Percentiles rank a stretch among this genome's conserved stretches.
These are phyloP conservation scores for Phalaenopsis equestris DNA, from an alignment of 106 monocot species.

Conservation along the genomic window DNA sequence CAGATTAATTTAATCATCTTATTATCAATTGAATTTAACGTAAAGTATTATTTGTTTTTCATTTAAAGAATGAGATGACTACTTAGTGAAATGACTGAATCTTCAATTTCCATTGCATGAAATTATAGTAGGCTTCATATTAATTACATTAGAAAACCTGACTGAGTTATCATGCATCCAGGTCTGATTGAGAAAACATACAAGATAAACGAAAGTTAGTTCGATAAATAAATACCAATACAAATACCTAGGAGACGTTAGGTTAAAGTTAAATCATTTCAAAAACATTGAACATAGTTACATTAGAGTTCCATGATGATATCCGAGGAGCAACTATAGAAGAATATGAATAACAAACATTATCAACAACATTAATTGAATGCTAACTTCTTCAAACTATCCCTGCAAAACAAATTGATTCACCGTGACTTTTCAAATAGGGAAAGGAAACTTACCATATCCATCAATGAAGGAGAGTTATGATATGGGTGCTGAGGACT, in stretches of 20 bases:
- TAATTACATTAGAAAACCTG: too few species aligned
- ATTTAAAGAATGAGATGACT: too few species aligned
- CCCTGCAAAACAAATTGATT: background rate
- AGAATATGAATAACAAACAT: background rate
- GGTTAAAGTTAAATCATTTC: background rate
- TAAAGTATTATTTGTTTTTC: too few species aligned
- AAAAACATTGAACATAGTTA: background rate
- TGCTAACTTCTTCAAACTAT: too few species aligned
- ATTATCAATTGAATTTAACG: too few species aligned
- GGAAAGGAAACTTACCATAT: background rate
- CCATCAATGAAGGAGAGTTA: background rate
- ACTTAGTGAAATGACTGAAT: too few species aligned
- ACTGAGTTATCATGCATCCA: too few species aligned
- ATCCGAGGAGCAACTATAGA: background rate
- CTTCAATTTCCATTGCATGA: too few species aligned
- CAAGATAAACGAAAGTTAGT: background rate
- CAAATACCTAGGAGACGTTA: background rate
- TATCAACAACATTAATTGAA: background rate
- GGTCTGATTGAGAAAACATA: background rate
- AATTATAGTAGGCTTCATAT: too few species aligned
- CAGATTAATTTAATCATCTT: too few species aligned
- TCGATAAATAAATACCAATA: background rate
- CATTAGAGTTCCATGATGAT: background rate
- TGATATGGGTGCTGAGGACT: background rate
- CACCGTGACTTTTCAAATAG: background rate